Conservation (phyloP, 2,329 filamentous ascomycete species). For the Pseudopithomyces maydicus region DNA sequence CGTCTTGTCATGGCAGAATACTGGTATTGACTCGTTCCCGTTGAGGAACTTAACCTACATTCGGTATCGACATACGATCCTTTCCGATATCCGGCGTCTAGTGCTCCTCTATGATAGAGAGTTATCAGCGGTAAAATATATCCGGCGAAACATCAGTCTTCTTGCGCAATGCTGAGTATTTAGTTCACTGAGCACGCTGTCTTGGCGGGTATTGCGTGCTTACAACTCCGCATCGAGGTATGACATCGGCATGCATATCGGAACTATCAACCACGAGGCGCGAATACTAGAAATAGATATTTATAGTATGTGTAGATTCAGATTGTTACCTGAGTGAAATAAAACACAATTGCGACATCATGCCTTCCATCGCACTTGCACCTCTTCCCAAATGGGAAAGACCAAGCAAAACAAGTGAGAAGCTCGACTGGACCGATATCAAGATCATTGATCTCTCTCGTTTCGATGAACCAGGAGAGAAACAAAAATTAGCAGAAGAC, state of each 20-base stretch:
- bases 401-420: constrained; percentile 27
- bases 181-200: constrained; percentile 18
- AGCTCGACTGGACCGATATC: constrained; percentile 36
- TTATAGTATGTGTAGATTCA: background rate
- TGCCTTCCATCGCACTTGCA: constrained; percentile 27
- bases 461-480: constrained; percentile 61
- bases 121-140: background rate
- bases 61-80: background rate
- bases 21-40: background rate
- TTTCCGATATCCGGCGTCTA: background rate
- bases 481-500: constrained; percentile 58
- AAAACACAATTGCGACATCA: constrained; percentile 9
- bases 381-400: constrained; percentile 32
- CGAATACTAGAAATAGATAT: background rate
- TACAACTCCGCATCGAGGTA: constrained; percentile 12
- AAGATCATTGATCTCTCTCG: constrained; percentile 49
- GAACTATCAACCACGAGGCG: background rate
- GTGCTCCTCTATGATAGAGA: background rate
- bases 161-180: constrained; percentile 5
- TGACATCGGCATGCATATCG: constrained; percentile 17
- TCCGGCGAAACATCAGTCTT: background rate
- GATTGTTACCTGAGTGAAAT: background rate
- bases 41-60: background rate
- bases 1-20: background rate
- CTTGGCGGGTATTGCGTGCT: constrained; percentile 35